phyloP scores from a whole-genome alignment of 257 asterid genomes.

The Gynochthodes officinalis region DNA sequence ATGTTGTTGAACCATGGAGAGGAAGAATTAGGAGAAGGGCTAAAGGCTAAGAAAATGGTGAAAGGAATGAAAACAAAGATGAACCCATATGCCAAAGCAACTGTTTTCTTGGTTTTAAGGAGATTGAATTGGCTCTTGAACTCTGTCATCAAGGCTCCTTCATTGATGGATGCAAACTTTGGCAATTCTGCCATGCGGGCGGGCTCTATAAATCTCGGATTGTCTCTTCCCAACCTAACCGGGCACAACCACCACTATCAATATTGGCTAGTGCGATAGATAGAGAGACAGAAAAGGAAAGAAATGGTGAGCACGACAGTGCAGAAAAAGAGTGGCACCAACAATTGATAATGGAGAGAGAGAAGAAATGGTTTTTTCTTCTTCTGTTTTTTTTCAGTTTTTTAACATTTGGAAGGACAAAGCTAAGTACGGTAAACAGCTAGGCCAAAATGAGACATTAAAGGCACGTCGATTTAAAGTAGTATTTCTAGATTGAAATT shows the following conservation, averaged over 20 bases:
- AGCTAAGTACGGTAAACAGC: too few species aligned
- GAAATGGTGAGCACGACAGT: too few species aligned
- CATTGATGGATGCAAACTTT: slow-evolving; percentile 55
- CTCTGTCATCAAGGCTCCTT: slow-evolving; percentile 51
- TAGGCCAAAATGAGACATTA: too few species aligned
- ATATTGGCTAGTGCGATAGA: too few species aligned
- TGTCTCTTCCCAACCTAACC: background rate
- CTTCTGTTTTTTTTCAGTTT: background rate
- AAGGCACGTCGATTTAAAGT: too few species aligned
- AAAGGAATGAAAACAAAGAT: slow-evolving; percentile 57
- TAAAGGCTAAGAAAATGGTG: slow-evolving; percentile 68
- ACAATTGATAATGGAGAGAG: slow-evolving; percentile 19
- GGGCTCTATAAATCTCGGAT: background rate
- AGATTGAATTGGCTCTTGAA: slow-evolving; percentile 48
- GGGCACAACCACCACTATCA: too few species aligned
- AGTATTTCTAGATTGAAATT: too few species aligned
- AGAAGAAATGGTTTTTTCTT: background rate
- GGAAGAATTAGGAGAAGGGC: slow-evolving; percentile 64
- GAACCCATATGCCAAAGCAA: slow-evolving; percentile 45
- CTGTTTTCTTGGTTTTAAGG: slow-evolving; percentile 39
- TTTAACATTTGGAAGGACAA: background rate
- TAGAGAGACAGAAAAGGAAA: background rate
- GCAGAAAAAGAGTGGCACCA: too few species aligned
- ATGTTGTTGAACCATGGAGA: slow-evolving; percentile 58
- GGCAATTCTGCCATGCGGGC: slow-evolving; percentile 56